A percentile compares a stretch with the other conserved stretches of the same genome.
phyloP scores from a whole-genome alignment of 1,284 basidiomycete species.

The Somion occarium region DNA sequence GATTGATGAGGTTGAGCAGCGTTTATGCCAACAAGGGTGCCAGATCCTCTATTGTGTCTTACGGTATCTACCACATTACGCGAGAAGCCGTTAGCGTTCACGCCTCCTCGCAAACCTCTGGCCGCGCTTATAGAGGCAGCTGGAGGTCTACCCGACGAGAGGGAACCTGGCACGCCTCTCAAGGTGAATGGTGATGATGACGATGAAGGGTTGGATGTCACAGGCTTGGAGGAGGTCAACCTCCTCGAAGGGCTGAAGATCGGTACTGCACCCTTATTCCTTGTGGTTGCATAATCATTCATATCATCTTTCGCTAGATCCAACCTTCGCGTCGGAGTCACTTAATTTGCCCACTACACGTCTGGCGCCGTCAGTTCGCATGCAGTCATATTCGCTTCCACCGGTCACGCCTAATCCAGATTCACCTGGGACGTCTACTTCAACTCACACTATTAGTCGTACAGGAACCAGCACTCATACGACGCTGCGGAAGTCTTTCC shows the following conservation, averaged over 20 bases:
- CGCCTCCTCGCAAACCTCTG: constrained; percentile 50
- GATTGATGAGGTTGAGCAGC: constrained; percentile 34
- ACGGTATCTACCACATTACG: constrained; percentile 78
- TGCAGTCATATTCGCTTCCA: constrained; percentile 57
- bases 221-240: constrained; percentile 75
- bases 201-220: constrained; percentile 28
- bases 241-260: constrained; percentile 62
- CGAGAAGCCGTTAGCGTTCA: constrained; percentile 55
- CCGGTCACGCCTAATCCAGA: constrained; percentile 40
- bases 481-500: constrained; percentile 78
- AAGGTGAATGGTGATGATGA: constrained; percentile 20
- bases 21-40: constrained; percentile 66
- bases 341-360: constrained; percentile 60
- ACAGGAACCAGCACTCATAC: constrained; percentile 33
- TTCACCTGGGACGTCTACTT: constrained; percentile 36
- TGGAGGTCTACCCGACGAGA: constrained; percentile 23
- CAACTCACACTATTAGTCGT: constrained; percentile 26
- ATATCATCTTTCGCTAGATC: no score
- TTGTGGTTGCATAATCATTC: constrained; percentile 35
- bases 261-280: no score
- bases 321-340: constrained; percentile 15
- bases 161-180: constrained; percentile 17
- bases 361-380: constrained; percentile 57
- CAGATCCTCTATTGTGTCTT: constrained; percentile 74
- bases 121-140: constrained; percentile 37